A percentile compares a stretch with the other conserved stretches of the same genome.
phyloP scores from a whole-genome alignment of 352 stramenopile genomes.

The Phytophthora ohioensis region DNA sequence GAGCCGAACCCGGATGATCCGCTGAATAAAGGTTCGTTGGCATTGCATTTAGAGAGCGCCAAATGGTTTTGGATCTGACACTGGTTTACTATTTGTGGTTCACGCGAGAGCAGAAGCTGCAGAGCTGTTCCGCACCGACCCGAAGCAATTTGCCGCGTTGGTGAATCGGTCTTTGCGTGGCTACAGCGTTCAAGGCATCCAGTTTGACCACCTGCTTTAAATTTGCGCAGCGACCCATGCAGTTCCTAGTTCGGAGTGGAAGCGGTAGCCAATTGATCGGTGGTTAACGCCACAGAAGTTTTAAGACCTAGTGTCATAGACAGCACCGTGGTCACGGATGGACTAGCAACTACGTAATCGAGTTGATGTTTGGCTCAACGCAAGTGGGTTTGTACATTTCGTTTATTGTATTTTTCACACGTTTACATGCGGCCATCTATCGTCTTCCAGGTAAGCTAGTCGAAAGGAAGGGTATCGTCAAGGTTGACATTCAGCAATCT shows the following conservation, averaged over 20 bases:
- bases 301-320: slow-evolving; percentile 29
- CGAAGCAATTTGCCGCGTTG: slow-evolving; percentile 91
- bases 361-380: slow-evolving; percentile 27
- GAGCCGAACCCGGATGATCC: slow-evolving; percentile 99
- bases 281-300: slow-evolving; percentile 16
- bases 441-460: neutral
- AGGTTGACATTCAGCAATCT: neutral
- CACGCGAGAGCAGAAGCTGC: slow-evolving; percentile 88
- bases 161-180: slow-evolving; percentile 89
- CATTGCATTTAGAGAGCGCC: neutral
- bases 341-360: slow-evolving; percentile 27
- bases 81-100: neutral
- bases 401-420: slow-evolving; percentile 24
- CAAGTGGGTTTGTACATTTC: slow-evolving; percentile 21
- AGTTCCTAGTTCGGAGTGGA: slow-evolving; percentile 23
- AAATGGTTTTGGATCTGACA: slow-evolving; percentile 5
- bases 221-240: slow-evolving; percentile 9
- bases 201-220: slow-evolving; percentile 88
- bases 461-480: neutral
- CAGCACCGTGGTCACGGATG: slow-evolving; percentile 20
- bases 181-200: slow-evolving; percentile 83
- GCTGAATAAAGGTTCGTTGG: slow-evolving; percentile 91
- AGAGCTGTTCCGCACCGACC: slow-evolving; percentile 96
- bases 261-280: slow-evolving; percentile 13
- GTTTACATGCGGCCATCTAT: slow-evolving; percentile 2